These are phyloP conservation scores for Epichloe scottii DNA, from an alignment of 2,329 filamentous ascomycete species.

Conservation along the genomic window DNA sequence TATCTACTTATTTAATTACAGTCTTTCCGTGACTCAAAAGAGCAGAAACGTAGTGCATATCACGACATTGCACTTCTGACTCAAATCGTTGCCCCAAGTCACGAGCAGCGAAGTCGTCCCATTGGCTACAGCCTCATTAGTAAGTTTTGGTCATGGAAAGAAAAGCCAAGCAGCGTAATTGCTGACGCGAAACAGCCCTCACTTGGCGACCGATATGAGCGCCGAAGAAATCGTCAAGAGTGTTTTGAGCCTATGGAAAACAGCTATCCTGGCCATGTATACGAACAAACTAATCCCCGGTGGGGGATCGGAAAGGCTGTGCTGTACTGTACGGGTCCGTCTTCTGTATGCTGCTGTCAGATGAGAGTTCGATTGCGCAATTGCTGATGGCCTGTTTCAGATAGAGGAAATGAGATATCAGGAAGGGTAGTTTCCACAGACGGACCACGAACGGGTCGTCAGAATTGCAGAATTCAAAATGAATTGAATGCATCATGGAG, in stretches of 20 bases:
- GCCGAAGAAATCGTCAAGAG: constrained; percentile 30
- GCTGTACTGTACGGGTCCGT: not conserved
- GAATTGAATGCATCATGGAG: constrained; percentile 25
- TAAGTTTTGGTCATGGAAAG: constrained; percentile 14
- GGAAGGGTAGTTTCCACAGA: constrained; percentile 20
- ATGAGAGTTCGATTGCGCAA: not conserved
- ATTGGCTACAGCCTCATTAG: constrained; percentile 45
- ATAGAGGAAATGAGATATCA: not conserved
- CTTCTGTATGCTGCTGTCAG: no score
- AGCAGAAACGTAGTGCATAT: no score
- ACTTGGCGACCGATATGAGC: constrained; percentile 28
- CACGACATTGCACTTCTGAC: no score
- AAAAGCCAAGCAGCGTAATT: not conserved
- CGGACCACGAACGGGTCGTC: constrained; percentile 18
- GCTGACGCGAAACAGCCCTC: constrained; percentile 20
- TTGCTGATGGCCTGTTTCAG: not conserved
- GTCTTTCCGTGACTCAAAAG: no score
- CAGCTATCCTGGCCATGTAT: constrained; percentile 30
- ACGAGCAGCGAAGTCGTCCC: constrained; percentile 30
- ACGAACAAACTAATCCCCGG: not conserved
- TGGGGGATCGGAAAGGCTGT: not conserved
- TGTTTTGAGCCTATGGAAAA: constrained; percentile 33
- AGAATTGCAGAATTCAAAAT: constrained; percentile 38
- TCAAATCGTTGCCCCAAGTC: not conserved
- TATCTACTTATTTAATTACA: no score